Evolutionary conservation across 2,329 filamentous ascomycete genomes (phyloP), one percentile per base, ranked within the genome.

Genomic region (Zalaria sp.): DNA sequence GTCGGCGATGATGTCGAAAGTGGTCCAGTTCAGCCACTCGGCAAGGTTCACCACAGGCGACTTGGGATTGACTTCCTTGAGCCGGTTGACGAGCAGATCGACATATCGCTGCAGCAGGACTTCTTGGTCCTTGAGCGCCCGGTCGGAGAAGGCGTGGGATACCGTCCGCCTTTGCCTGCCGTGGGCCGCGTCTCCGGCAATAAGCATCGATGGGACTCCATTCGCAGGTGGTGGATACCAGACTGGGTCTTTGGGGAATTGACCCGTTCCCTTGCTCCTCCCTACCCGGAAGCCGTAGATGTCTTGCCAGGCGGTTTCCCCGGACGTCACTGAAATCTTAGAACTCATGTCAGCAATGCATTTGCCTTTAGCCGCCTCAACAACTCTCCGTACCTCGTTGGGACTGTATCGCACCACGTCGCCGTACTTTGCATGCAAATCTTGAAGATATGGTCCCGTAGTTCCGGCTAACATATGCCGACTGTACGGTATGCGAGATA

Each of bases 231-330:
- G 42, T 4, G 54, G 43, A 35, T 55, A 63, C 59, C 60, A 63
- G 1, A 49, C 48, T 0, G 43, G 50, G 38, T 66, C 57, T 42
- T 66, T 67, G 5, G 56, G 47, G 38, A 48, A 59, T 59, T 18
- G 58, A 45, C 10, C 47, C 42, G 1, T 57, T 54, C 43, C 57
- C 53, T 52, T 61, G 51, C 49, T 29, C 43, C 60, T 61, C 25
- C 60, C 60, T 0, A 46, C 57, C 4, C 55, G 53, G 47, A 58
- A 58, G 8, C 63, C 64, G 46, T 66, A 67, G 31, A 68, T 63
- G 27, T 67, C 64, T 38, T 57, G 56, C 57, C 60, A 67, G 2
- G 63, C 62, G 2, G 57, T 60, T 1, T 66, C 62, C n/a, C 51
- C 60, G 3, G 60, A 58, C 40, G 57, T 66, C 51, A 66, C 65